Conservation (phyloP, 2,329 filamentous ascomycete species). For the Ophiostoma perfectum region DNA sequence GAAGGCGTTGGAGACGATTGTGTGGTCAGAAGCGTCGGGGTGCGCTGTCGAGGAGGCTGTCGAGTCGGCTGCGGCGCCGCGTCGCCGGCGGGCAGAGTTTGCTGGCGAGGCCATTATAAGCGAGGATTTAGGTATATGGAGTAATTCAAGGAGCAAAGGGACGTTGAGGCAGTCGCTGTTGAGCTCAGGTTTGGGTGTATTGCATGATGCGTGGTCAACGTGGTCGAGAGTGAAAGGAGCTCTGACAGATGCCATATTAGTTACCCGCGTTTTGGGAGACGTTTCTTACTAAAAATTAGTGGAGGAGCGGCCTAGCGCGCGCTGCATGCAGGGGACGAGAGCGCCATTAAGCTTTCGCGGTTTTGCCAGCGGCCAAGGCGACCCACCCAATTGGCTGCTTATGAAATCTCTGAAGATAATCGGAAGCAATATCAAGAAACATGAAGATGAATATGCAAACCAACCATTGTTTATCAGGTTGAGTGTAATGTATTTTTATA, state of each 20-base stretch:
- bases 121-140: background rate
- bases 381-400: constrained; percentile 5
- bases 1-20: constrained; percentile 11
- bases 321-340: background rate
- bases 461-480: background rate
- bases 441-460: background rate
- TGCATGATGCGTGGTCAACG: background rate
- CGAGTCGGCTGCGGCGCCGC: constrained; percentile 9
- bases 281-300: background rate
- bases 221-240: background rate
- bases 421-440: background rate
- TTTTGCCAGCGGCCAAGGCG: background rate
- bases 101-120: background rate
- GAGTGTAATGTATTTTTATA: background rate
- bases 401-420: background rate
- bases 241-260: background rate
- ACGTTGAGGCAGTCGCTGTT: background rate
- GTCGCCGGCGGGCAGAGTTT: constrained; percentile 20
- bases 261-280: background rate
- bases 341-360: background rate
- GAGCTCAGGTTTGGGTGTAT: background rate
- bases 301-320: background rate
- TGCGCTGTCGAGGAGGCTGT: background rate
- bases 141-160: no score
- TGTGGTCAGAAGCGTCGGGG: constrained; percentile 5